These are phyloP conservation scores for Fomitopsis serialis DNA, from an alignment of 768 basidiomycete species.

Conservation along the genomic window DNA sequence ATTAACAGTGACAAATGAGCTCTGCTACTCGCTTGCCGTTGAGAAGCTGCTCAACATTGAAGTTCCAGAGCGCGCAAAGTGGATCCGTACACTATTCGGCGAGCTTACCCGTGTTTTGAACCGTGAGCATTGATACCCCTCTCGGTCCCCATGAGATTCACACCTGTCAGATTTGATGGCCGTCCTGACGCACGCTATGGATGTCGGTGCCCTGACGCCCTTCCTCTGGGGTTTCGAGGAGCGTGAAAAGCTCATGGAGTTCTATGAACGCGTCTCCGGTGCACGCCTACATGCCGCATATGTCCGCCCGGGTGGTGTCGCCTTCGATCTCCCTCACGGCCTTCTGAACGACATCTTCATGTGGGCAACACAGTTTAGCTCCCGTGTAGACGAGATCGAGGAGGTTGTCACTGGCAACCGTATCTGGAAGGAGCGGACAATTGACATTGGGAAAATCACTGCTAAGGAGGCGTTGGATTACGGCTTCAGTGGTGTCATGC, in stretches of 20 bases:
- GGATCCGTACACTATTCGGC: constrained; percentile 96
- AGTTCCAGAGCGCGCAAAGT: constrained; percentile 94
- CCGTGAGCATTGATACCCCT: constrained; percentile 44
- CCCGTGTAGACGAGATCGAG: constrained; percentile 93
- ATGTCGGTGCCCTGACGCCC: constrained; percentile 96
- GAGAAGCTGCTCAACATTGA: constrained; percentile 97
- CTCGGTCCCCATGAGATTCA: background rate
- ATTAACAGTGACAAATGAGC: constrained; percentile 90
- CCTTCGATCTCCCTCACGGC: constrained; percentile 97
- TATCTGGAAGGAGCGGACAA: constrained; percentile 95
- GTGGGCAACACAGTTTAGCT: constrained; percentile 93
- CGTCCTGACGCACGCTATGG: constrained; percentile 91
- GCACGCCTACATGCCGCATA: constrained; percentile 98
- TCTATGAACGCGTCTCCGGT: constrained; percentile 98
- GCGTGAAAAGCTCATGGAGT: constrained; percentile 99
- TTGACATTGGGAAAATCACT: constrained; percentile 86
- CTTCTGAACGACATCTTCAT: constrained; percentile 97
- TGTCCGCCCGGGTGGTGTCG: constrained; percentile 95
- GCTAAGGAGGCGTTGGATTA: constrained; percentile 91
- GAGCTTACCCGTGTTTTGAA: constrained; percentile 96
- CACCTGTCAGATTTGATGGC: constrained; percentile 77
- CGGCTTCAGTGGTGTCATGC: constrained; percentile 95
- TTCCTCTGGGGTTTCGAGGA: constrained; percentile 99
- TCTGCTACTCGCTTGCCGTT: constrained; percentile 94
- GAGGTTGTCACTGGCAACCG: constrained; percentile 97